A percentile compares a stretch with the other conserved stretches of the same genome.
Evolutionary conservation across 2,329 filamentous ascomycete species (phyloP).

Genomic region (Venturia pyrina): DNA sequence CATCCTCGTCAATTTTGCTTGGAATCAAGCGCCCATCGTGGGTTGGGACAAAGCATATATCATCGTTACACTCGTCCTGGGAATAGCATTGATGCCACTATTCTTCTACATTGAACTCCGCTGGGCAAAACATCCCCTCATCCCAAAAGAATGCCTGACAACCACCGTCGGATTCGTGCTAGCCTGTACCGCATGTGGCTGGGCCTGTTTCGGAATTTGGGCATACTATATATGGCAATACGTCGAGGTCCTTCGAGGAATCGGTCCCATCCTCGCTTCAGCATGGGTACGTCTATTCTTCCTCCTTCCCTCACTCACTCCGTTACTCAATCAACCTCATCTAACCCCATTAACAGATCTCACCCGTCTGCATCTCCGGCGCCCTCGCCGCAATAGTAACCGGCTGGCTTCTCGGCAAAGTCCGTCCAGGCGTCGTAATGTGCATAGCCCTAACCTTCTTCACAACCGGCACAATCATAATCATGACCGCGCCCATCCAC

Average conservation of each 20-base stretch:
- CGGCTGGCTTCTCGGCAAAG: constrained; percentile 22
- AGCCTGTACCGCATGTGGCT: constrained; percentile 38
- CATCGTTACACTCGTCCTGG: constrained; percentile 48
- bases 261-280: constrained; percentile 20
- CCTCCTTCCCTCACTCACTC: background rate
- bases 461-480: constrained; percentile 26
- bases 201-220: constrained; percentile 25
- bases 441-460: constrained; percentile 23
- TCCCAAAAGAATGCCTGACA: constrained; percentile 45
- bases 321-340: background rate
- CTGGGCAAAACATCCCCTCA: constrained; percentile 40
- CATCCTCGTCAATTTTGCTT: constrained; percentile 55
- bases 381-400: constrained; percentile 23
- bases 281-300: constrained; percentile 16
- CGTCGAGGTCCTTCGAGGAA: constrained; percentile 18
- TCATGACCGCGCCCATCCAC: constrained; percentile 29
- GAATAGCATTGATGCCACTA: constrained; percentile 40
- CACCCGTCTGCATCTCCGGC: constrained; percentile 22
- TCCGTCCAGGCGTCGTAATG: constrained; percentile 24
- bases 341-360: background rate
- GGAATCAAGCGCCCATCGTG: constrained; percentile 53
- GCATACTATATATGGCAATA: constrained; percentile 26
- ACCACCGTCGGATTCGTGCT: constrained; percentile 46
- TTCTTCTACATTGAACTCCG: constrained; percentile 46
- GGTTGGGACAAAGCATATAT: constrained; percentile 50